Base-by-base conservation (phyloP, 768 basidiomycete genomes). In the Naematelia encephala region DNA sequence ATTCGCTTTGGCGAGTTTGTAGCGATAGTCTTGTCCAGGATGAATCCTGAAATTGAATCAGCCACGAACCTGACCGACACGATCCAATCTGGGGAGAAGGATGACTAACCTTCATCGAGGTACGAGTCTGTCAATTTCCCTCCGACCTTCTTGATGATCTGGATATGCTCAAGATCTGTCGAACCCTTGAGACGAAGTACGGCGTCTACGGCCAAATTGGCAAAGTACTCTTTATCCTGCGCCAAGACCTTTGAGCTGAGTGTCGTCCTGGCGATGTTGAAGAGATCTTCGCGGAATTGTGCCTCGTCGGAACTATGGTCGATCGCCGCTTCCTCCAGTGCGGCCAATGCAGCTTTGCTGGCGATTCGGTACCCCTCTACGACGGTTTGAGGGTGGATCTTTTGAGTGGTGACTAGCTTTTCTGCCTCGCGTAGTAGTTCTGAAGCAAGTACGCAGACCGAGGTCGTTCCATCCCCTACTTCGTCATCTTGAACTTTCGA, bases 401-500 rank as follows among this genome's bases (percentile, higher is more conserved):
- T 93, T 78, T 75, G 72, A 29, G 87, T 84, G 27, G 82, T 85
- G 66, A 98, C 89, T 69, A 98, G 79, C 78, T 90, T 92, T 80
- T 99, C 94, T 4, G 93, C 96, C 80, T 98, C 96, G 59, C 96
- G 80, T 66, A 99, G 74, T 63, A 98, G 79, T 72, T 99, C 96
- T 10, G 90, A 84, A 1, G 93, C 90, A 16, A 99, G 78, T 13
- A 99, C 94, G 52, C 90, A 91, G 25, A 98, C 77, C 10, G 74
- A 75, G 1, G 78, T 79, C 27, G 78, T 79, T 46, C 80, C 96
- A 79, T 98, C 96, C 19, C 96, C 96, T 48, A 99, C 87, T 78
- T 99, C 96, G 74, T 99, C 96, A 75, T 99, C 96, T 80, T 98
- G 96, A n/a, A 98, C 94, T 76, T 99, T 99, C 0, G 92, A 94